Percentiles rank a stretch among this genome's conserved stretches.
Evolutionary conservation across 2,329 filamentous ascomycete genomes (phyloP).

Genomic region (Periconia digitata): DNA sequence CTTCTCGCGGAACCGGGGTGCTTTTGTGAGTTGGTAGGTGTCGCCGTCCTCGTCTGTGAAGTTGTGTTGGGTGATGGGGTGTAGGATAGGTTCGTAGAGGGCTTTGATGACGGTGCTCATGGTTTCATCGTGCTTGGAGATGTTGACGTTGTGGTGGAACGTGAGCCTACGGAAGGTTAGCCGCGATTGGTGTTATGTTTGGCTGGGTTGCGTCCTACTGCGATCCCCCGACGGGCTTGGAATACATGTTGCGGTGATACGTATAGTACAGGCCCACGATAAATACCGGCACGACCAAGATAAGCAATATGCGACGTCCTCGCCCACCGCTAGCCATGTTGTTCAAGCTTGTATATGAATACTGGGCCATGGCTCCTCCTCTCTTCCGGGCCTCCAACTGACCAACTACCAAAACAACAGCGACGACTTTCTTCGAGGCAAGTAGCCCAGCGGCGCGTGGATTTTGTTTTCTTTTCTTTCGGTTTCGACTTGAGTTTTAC

Average conservation of each 20-base stretch:
- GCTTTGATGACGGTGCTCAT: slow-evolving; percentile 42
- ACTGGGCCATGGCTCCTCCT: slow-evolving; percentile 19
- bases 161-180: background rate
- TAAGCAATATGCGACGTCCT: slow-evolving; percentile 37
- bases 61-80: slow-evolving; percentile 37
- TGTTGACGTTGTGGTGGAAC: slow-evolving; percentile 19
- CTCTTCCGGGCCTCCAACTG: slow-evolving; percentile 3
- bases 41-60: slow-evolving; percentile 44
- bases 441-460: background rate
- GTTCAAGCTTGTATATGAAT: slow-evolving; percentile 30
- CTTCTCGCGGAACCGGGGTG: slow-evolving; percentile 37
- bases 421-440: background rate
- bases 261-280: slow-evolving; percentile 34
- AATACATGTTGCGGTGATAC: slow-evolving; percentile 10
- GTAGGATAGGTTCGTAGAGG: slow-evolving; percentile 39
- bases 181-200: background rate
- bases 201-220: background rate
- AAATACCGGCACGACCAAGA: slow-evolving; percentile 33
- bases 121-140: slow-evolving; percentile 31
- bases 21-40: slow-evolving; percentile 30
- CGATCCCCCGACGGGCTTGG: background rate
- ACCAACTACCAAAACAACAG: background rate
- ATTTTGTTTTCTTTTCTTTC: too few species aligned
- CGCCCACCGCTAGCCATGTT: slow-evolving; percentile 30
- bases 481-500: too few species aligned